Base-by-base conservation (phyloP, 805 yeast species). In the Grigorovia yakushimaensis region DNA sequence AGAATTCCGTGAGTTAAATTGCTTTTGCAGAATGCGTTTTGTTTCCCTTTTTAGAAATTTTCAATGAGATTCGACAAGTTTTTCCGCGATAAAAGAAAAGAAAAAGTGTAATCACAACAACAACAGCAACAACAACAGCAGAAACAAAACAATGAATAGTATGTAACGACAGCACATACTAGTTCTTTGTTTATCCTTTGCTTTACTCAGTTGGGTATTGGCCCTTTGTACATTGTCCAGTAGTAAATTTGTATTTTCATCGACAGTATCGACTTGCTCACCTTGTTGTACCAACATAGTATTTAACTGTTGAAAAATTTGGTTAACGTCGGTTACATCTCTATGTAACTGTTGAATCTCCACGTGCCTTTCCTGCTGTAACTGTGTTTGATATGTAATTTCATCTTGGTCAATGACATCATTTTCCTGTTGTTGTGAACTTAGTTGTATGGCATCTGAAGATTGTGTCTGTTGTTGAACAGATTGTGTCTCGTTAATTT, bases 201-300 rank as follows among this genome's bases (percentile, higher is more conserved):
- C 96, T 56, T 78, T 80, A 9, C 63, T 64, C 43, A 89, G 71
- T 58, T 88, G 94, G 19, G 76, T 73, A 27, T 79, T 74, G 0
- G 96, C 95, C 46, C 74, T 74, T 47, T 80, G 82, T 5, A 86
- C 76, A 56, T 85, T 82, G 20, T 70, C 73, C 5, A 81, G 77
- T 50, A 83, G 69, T 42, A 74, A 77, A 22, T 80, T 66, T 41
- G 89, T 71, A 64, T 88, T 88, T 51, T 82, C 87, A 59, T 88
- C 96, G 17, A 89, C 79, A 0, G 88, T 78, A 58, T 88, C 95
- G 17, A 89, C 73, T 54, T 85, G 88, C 27, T 77, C 81, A 5
- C 95, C 96, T 61, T 89, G 97, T 62, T 87, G 89, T 45, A 74
- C 71, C 2, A 89, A 93, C 56, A 89, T 68, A 37, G 78, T 74